Percentiles rank a stretch among this genome's conserved stretches.
These are phyloP conservation scores for Cladosporium sp. DNA, from an alignment of 2,329 filamentous ascomycete species.

Conservation along the genomic window DNA sequence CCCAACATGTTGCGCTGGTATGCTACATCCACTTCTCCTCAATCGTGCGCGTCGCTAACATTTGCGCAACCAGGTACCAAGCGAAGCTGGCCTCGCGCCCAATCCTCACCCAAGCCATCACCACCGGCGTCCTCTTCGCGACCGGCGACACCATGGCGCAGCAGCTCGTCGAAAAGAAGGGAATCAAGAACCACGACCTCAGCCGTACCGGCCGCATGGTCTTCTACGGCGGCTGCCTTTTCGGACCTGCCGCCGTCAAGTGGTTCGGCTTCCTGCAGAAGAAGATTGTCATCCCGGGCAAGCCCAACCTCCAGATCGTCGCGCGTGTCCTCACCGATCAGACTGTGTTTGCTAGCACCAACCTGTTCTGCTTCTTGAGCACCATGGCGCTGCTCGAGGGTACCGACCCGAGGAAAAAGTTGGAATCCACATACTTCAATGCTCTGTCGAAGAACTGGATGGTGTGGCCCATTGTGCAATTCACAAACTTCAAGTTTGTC, in stretches of 20 bases:
- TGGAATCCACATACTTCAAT: slow-evolving; percentile 63
- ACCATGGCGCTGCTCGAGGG: slow-evolving; percentile 62
- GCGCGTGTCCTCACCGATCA: slow-evolving; percentile 80
- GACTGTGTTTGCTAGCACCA: slow-evolving; percentile 73
- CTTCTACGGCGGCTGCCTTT: slow-evolving; percentile 72
- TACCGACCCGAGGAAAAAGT: slow-evolving; percentile 59
- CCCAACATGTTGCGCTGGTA: slow-evolving; percentile 41
- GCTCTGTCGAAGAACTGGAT: slow-evolving; percentile 80
- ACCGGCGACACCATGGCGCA: slow-evolving; percentile 89
- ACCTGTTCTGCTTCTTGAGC: slow-evolving; percentile 75
- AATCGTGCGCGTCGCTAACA: slow-evolving; percentile 3
- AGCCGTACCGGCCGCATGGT: slow-evolving; percentile 72
- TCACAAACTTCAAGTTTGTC: slow-evolving; percentile 81
- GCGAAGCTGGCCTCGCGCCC: slow-evolving; percentile 73
- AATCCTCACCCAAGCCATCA: slow-evolving; percentile 83
- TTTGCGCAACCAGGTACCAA: slow-evolving; percentile 65
- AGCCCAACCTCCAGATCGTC: slow-evolving; percentile 63
- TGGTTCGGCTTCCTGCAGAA: slow-evolving; percentile 80
- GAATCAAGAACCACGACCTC: slow-evolving; percentile 66
- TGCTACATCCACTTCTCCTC: slow-evolving; percentile 17
- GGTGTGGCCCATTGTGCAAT: slow-evolving; percentile 81
- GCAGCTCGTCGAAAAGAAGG: slow-evolving; percentile 79
- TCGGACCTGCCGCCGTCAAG: slow-evolving; percentile 79
- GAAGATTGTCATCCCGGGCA: slow-evolving; percentile 58
- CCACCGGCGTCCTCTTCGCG: slow-evolving; percentile 86